phyloP scores from a whole-genome alignment of 441 rosid species.

The Adansonia madagascariensis region DNA sequence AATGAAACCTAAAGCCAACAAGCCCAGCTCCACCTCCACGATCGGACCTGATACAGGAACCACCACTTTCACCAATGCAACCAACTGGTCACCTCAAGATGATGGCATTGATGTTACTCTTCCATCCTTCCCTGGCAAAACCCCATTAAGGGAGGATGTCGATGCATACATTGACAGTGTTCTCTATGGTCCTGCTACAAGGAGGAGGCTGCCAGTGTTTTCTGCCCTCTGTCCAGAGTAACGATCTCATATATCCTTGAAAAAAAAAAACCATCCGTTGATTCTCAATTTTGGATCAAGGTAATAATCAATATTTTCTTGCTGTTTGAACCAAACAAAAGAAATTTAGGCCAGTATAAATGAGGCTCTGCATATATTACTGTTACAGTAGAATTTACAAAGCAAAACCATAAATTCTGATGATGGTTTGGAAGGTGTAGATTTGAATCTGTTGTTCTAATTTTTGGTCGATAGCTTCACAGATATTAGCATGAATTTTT shows the following conservation, averaged over 20 bases:
- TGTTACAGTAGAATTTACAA: neutral
- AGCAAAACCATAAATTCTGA: neutral
- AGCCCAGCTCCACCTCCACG: conserved; percentile 22
- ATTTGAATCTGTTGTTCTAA: neutral
- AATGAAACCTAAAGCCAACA: conserved; percentile 28
- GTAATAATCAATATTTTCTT: conserved; percentile 9
- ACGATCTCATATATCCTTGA: conserved; percentile 16
- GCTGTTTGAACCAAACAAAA: neutral
- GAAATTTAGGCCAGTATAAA: neutral
- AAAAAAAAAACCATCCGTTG: neutral
- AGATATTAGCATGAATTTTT: neutral
- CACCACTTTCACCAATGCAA: neutral
- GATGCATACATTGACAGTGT: conserved; percentile 34
- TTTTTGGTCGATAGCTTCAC: neutral
- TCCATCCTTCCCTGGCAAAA: conserved; percentile 31
- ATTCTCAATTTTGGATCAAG: conserved; percentile 14
- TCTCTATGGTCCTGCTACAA: conserved; percentile 39
- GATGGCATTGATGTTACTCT: conserved; percentile 50
- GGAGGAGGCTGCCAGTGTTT: conserved; percentile 49
- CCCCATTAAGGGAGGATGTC: conserved; percentile 35
- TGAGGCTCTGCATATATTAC: neutral
- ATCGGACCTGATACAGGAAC: conserved; percentile 10
- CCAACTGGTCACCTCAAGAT: conserved; percentile 53
- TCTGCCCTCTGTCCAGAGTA: conserved; percentile 34
- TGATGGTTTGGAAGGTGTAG: neutral